Base-by-base conservation (phyloP, 306 rosid species). In the Vigna radiata region DNA sequence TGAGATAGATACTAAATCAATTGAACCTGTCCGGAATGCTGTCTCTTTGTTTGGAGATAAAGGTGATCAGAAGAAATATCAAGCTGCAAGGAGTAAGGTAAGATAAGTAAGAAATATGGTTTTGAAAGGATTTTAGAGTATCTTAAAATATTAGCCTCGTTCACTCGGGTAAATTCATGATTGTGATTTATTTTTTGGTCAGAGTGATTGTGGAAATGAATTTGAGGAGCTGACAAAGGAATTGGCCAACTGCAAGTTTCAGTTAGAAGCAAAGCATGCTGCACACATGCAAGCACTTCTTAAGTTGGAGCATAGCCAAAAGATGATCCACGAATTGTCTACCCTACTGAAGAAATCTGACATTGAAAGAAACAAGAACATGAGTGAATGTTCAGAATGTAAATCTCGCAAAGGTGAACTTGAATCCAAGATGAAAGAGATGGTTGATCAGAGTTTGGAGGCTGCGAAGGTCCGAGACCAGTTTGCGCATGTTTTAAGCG, bases 1-100 rank as follows among this genome's bases (percentile, higher is more conserved):
- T 47, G 96, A 87, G 86, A 81, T 90, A 70, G 97, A 94, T 85
- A 90, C 91, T 62, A 90, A 88, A 72, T 85, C 96, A 16, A 91
- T 90, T 79, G 94, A 94, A 81, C 71, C 97, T 1, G 98, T 94
- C 39, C 89, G 69, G 84, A 74, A 79, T 58, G 88, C 94, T 5
- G 81, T 90, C 66, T 86, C 83, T 27, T 74, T 94, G 79, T 90
- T 90, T 72, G 97, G 84, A 68, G 93, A 89, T 65, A 91, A 75
- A 77, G 60, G 63, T 18, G 91, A 91, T 81, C 83, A 78, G 31
- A 79, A 80, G 74, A 91, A 85, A 66, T 65, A 55, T 68, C 79
- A 62, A 5, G 49, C 70, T 10, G 21, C 80, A 0, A 62, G 84
- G 64, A 84, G 49, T 19, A 72, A 85, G 86, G 98, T 91, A 86